phyloP scores from a whole-genome alignment of 495 filamentous ascomycete species.

The Darksidea phi region DNA sequence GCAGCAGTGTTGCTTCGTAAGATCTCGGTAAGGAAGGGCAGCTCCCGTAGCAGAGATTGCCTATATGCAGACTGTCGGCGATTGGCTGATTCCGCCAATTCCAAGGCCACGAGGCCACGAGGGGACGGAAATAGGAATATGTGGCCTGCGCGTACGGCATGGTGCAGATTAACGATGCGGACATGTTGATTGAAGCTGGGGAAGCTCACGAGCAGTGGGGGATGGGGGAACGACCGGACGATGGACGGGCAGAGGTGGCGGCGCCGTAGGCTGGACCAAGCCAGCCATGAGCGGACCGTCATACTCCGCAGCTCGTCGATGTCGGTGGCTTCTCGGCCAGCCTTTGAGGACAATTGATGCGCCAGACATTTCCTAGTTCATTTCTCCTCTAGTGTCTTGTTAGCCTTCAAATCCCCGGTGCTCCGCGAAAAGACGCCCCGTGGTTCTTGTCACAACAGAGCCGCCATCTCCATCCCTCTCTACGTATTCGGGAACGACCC shows the following conservation, averaged over 20 bases:
- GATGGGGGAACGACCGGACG: too few species aligned
- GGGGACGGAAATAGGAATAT: constrained; percentile 11
- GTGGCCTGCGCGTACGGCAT: constrained; percentile 13
- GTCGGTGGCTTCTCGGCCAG: too few species aligned
- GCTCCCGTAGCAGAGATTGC: constrained; percentile 9
- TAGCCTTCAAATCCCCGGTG: too few species aligned
- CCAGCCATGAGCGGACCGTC: too few species aligned
- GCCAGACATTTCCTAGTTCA: too few species aligned
- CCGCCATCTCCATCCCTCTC: not conserved
- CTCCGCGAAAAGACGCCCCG: too few species aligned
- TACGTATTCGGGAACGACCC: not conserved
- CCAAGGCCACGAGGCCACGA: constrained; percentile 14
- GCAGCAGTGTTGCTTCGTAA: constrained; percentile 5
- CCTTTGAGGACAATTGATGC: too few species aligned
- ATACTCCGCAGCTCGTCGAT: too few species aligned
- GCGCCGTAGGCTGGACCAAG: too few species aligned
- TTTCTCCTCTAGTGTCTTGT: too few species aligned
- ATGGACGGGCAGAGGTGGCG: too few species aligned
- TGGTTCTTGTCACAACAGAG: not conserved
- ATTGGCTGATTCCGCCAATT: constrained; percentile 12
- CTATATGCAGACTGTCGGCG: constrained; percentile 8
- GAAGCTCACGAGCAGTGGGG: not conserved
- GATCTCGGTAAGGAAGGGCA: constrained; percentile 1
- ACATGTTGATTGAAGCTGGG: constrained; percentile 6
- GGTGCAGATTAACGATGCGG: constrained; percentile 6